Percentiles rank a stretch among this genome's conserved stretches.
Evolutionary conservation across 2,329 filamentous ascomycete species (phyloP).

Genomic region (Aspergillus spinulosporus): DNA sequence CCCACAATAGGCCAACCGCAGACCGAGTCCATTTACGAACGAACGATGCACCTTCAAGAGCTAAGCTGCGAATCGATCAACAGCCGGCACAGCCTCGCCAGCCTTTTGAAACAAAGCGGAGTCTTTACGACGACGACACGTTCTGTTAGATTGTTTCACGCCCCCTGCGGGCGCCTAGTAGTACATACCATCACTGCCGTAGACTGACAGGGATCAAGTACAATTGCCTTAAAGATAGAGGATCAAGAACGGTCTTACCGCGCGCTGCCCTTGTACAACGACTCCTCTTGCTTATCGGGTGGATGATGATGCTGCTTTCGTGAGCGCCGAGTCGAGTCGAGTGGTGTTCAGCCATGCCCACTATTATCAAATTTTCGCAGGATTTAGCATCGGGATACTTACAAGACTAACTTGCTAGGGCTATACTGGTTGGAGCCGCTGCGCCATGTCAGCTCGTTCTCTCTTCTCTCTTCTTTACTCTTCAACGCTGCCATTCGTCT

Average conservation of each 20-base stretch:
- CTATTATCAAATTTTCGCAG: not conserved
- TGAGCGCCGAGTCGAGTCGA: not conserved
- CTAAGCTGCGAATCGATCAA: slow-evolving; percentile 5
- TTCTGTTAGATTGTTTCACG: slow-evolving; percentile 2
- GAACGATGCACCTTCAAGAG: not conserved
- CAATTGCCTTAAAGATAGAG: not conserved
- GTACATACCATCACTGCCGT: not conserved
- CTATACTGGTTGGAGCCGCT: slow-evolving; percentile 18
- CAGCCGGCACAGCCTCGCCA: slow-evolving; percentile 3
- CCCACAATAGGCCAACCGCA: slow-evolving; percentile 1
- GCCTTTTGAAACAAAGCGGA: slow-evolving; percentile 12
- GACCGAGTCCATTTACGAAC: slow-evolving; percentile 2
- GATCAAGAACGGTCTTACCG: slow-evolving; percentile 5
- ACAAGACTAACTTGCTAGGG: not conserved
- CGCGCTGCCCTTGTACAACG: not conserved
- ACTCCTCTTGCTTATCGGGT: slow-evolving; percentile 4
- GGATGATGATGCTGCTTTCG: not conserved
- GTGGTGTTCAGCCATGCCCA: slow-evolving; percentile 3
- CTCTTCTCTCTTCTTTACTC: slow-evolving; percentile 10
- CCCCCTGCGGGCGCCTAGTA: slow-evolving; percentile 2
- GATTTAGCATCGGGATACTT: slow-evolving; percentile 3
- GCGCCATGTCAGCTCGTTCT: slow-evolving; percentile 24
- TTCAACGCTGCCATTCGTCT: not conserved
- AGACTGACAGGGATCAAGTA: not conserved
- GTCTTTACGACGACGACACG: not conserved